Conservation (phyloP, 1,284 basidiomycete species). For the Ceratobasidium sp. region DNA sequence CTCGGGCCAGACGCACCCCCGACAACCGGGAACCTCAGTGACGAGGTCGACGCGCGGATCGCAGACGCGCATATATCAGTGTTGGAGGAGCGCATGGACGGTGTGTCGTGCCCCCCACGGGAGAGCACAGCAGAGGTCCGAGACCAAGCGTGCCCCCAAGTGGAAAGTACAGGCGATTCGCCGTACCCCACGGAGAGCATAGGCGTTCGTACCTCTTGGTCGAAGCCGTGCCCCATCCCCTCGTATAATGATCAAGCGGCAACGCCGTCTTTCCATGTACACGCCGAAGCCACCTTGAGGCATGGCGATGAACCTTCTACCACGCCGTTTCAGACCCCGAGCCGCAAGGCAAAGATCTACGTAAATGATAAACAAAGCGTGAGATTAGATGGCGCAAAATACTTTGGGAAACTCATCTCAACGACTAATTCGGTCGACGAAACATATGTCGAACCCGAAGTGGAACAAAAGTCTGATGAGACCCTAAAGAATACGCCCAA, state of each 20-base stretch:
- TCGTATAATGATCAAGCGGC: too few species aligned
- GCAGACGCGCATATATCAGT: neutral
- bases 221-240: too few species aligned
- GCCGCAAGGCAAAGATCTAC: neutral
- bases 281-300: neutral
- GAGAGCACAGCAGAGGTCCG: neutral
- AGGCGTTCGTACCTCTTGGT: too few species aligned
- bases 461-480: neutral
- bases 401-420: neutral
- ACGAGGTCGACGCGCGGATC: neutral
- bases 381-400: neutral
- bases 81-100: neutral
- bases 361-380: neutral
- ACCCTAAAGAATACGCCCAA: neutral
- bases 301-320: neutral
- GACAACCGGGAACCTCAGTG: neutral
- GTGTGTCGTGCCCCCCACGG: slow-evolving; percentile 3
- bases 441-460: neutral
- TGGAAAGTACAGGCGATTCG: neutral
- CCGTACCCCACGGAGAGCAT: too few species aligned
- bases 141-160: neutral
- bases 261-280: neutral
- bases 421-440: neutral
- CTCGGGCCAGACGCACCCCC: neutral
- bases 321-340: slow-evolving; percentile 1